phyloP scores from a whole-genome alignment of 768 basidiomycete species.

The Lentinus brumalis region DNA sequence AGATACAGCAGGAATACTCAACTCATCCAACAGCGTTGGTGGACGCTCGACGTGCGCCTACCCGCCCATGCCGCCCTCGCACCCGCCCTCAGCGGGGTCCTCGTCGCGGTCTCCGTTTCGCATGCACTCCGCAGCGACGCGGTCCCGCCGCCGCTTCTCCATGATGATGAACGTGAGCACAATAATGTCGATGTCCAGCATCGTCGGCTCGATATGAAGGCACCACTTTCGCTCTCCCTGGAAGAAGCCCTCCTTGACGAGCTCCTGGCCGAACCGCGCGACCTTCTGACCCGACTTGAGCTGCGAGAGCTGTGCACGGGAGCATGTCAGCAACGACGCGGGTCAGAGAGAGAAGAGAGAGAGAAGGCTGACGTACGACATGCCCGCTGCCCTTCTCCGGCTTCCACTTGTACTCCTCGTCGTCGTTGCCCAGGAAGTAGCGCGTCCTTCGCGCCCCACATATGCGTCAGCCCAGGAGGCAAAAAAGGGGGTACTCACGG shows the following conservation, averaged over 20 bases:
- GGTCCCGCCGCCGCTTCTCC: conserved; percentile 54
- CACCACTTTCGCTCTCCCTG: conserved; percentile 48
- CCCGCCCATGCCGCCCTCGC: conserved; percentile 25
- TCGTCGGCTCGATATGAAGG: conserved; percentile 47
- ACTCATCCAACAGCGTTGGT: too few species aligned
- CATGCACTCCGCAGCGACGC: conserved; percentile 23
- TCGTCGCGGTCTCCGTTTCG: conserved; percentile 20
- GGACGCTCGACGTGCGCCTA: neutral
- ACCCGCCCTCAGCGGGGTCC: conserved; percentile 22
- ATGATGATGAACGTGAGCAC: conserved; percentile 57
- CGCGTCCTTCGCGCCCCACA: conserved; percentile 37
- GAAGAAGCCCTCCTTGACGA: conserved; percentile 47
- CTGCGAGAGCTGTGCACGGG: conserved; percentile 38
- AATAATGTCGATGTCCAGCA: conserved; percentile 53
- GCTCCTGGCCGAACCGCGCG: conserved; percentile 39
- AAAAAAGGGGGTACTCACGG: conserved; percentile 34
- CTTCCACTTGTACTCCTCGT: conserved; percentile 54
- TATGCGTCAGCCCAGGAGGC: neutral
- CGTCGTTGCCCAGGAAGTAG: conserved; percentile 53
- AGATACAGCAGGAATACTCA: neutral
- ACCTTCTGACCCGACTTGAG: conserved; percentile 42
- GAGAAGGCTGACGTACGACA: conserved; percentile 36
- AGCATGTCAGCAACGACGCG: neutral
- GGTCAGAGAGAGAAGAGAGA: neutral
- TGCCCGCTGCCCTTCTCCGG: conserved; percentile 40